These are phyloP conservation scores for Tolypocladium sp. DNA, from an alignment of 2,329 filamentous ascomycete species.

Conservation along the genomic window DNA sequence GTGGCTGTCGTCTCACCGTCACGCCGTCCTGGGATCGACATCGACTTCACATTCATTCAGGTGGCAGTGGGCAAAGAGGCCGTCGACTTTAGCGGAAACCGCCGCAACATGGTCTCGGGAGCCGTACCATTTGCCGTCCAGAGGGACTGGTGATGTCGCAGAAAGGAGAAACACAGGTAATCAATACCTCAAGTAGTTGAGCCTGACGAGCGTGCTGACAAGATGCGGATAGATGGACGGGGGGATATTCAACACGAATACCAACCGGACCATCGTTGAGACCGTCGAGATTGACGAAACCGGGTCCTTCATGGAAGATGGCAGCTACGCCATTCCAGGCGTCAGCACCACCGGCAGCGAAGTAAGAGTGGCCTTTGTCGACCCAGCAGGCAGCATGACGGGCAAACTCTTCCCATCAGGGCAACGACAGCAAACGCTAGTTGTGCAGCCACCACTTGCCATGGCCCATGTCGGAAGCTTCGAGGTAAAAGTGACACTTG, in stretches of 20 bases:
- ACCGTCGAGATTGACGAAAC: slow-evolving; percentile 40
- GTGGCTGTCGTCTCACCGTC: slow-evolving; percentile 44
- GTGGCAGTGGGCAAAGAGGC: no score
- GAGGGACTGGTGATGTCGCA: slow-evolving; percentile 27
- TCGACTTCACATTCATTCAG: slow-evolving; percentile 62
- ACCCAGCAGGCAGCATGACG: slow-evolving; percentile 52
- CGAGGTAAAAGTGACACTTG: slow-evolving; percentile 21
- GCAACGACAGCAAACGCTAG: slow-evolving; percentile 28
- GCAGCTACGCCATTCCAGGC: slow-evolving; percentile 49
- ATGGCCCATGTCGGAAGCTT: slow-evolving; percentile 6
- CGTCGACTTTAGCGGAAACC: slow-evolving; percentile 52
- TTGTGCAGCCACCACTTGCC: background rate
- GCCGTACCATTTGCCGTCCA: slow-evolving; percentile 53
- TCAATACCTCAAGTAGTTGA: no score
- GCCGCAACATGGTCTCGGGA: slow-evolving; percentile 53
- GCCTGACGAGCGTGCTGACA: no score
- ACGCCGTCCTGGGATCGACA: slow-evolving; percentile 33
- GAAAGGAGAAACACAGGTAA: slow-evolving; percentile 14
- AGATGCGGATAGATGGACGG: slow-evolving; percentile 13
- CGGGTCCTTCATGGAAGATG: slow-evolving; percentile 35
- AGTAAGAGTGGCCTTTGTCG: slow-evolving; percentile 48
- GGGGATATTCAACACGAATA: slow-evolving; percentile 55
- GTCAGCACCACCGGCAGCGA: slow-evolving; percentile 43
- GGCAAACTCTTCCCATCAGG: slow-evolving; percentile 50
- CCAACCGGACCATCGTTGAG: slow-evolving; percentile 43